These are phyloP conservation scores for Zostera marina DNA, from an alignment of 116 monocot species.

Conservation along the genomic window DNA sequence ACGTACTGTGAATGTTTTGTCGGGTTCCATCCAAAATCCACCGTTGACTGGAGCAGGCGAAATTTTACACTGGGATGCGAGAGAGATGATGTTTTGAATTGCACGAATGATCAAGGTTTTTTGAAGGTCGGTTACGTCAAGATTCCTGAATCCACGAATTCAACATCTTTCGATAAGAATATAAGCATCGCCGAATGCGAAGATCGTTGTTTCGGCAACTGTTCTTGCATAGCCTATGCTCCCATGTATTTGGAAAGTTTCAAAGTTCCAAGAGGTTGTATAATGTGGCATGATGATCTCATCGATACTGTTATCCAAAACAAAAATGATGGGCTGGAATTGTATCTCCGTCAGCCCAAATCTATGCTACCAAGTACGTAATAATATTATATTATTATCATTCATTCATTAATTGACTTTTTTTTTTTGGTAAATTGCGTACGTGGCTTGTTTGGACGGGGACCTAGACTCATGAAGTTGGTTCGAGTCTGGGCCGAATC, in stretches of 20 bases:
- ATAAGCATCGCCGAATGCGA: constrained; percentile 2
- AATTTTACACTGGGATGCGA: no score
- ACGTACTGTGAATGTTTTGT: no score
- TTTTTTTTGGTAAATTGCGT: no score
- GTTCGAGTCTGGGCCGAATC: no score
- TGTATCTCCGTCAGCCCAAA: constrained; percentile 7
- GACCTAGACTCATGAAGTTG: no score
- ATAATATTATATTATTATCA: no score
- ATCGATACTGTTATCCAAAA: neutral
- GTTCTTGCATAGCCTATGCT: constrained; percentile 14
- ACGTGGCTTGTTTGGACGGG: no score
- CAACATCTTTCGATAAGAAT: neutral
- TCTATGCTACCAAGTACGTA: neutral
- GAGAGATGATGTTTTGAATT: no score
- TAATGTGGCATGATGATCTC: constrained; percentile 16
- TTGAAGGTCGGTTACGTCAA: constrained; percentile 8
- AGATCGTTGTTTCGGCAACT: constrained; percentile 6
- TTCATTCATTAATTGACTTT: no score
- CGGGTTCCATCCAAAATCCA: no score
- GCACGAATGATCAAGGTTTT: no score
- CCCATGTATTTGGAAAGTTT: neutral
- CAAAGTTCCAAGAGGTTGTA: constrained; percentile 9
- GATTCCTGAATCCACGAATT: constrained; percentile 10
- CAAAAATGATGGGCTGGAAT: neutral
- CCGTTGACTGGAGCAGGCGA: no score